Conservation (phyloP, 208 protist genomes). For the Crithidia bombi region DNA sequence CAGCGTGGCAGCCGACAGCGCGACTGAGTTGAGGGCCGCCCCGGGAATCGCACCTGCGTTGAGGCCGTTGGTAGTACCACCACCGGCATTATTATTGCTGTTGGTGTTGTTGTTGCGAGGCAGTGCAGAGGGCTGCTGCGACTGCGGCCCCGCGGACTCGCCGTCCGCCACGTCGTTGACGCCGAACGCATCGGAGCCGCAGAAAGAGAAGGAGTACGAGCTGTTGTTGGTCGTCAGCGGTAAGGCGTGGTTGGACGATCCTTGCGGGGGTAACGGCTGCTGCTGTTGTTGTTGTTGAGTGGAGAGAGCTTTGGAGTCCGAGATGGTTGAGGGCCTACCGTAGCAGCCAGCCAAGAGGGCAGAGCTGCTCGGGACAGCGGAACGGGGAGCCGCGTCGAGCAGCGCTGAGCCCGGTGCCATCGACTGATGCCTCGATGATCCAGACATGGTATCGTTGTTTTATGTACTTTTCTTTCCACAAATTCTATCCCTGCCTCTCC, state of each 20-base stretch:
- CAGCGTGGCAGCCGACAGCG: constrained; percentile 14
- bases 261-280: neutral
- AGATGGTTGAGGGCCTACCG: neutral
- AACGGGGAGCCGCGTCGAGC: neutral
- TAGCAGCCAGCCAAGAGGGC: neutral
- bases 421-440: neutral
- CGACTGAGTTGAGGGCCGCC: constrained; percentile 3
- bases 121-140: neutral
- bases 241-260: neutral
- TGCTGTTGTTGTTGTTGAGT: neutral
- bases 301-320: neutral
- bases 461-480: too few relatives aligned
- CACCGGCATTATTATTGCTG: neutral
- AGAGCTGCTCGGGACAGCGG: neutral
- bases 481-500: too few relatives aligned
- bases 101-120: neutral
- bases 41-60: neutral
- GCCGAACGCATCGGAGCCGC: constrained; percentile 12
- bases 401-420: neutral
- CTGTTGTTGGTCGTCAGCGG: constrained; percentile 7
- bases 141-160: neutral
- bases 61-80: neutral
- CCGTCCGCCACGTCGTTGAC: neutral
- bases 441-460: neutral
- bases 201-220: constrained; percentile 25